Conservation (phyloP, 2,329 filamentous ascomycete genomes). For the Colletotrichum cuscutae region DNA sequence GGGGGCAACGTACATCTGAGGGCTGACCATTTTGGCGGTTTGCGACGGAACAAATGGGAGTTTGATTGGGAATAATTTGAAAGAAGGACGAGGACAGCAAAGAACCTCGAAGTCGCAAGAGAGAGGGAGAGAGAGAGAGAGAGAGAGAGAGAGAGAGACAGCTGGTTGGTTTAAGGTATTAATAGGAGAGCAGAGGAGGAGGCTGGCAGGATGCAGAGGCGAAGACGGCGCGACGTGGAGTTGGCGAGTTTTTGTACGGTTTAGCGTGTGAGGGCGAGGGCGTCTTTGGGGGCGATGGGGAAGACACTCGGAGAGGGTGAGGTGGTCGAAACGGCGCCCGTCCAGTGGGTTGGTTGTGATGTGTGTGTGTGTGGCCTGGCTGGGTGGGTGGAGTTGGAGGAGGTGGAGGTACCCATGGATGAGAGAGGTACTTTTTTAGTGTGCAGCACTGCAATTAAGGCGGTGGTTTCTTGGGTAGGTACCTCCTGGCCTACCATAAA, state of each 20-base stretch:
- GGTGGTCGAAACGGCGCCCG: constrained; percentile 32
- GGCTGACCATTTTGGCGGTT: constrained; percentile 41
- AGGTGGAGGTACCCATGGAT: constrained; percentile 19
- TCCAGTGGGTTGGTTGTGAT: not conserved
- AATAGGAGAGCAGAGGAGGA: not conserved
- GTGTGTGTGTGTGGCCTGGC: not conserved
- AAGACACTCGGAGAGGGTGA: constrained; percentile 21
- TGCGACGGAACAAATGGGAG: not conserved
- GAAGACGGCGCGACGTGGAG: constrained; percentile 19
- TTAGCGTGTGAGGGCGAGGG: constrained; percentile 11
- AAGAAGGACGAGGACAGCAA: not conserved
- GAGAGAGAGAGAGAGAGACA: not conserved
- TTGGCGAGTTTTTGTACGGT: constrained; percentile 34
- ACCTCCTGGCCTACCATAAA: too few relatives aligned
- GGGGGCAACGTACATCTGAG: constrained; percentile 40
- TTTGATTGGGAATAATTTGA: not conserved
- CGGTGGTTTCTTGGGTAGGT: too few relatives aligned
- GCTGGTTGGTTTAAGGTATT: not conserved
- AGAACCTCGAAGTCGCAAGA: not conserved
- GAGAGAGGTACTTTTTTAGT: not conserved
- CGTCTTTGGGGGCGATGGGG: not conserved
- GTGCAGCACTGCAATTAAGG: not conserved
- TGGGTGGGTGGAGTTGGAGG: constrained; percentile 18
- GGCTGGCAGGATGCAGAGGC: constrained; percentile 18
- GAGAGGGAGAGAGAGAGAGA: not conserved